A percentile compares a stretch with the other conserved stretches of the same genome.
Conservation (phyloP, 257 asterid species). For the Scutellaria baicalensis region DNA sequence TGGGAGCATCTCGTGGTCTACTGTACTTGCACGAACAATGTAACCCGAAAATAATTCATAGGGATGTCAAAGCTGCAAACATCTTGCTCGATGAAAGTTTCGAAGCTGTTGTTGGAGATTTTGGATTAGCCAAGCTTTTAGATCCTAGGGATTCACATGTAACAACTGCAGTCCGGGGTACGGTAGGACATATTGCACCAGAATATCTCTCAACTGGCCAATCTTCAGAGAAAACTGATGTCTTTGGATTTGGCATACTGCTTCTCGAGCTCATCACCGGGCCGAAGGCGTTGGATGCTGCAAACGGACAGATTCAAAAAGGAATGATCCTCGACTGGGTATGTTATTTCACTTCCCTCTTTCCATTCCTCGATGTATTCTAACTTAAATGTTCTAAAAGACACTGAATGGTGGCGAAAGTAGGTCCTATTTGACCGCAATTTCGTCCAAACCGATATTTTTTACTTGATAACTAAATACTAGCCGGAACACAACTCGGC, state of each 20-base stretch:
- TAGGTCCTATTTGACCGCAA: neutral
- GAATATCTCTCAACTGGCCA: conserved; percentile 95
- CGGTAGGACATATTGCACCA: conserved; percentile 90
- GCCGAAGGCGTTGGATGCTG: conserved; percentile 63
- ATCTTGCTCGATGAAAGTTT: conserved; percentile 79
- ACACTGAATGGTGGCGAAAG: neutral
- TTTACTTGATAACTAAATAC: no score
- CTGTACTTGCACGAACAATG: conserved; percentile 85
- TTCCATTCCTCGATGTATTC: neutral
- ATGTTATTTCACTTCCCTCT: conserved; percentile 1
- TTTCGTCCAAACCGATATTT: no score
- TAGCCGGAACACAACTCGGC: no score
- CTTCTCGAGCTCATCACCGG: conserved; percentile 85
- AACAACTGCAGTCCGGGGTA: conserved; percentile 95
- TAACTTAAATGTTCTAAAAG: neutral
- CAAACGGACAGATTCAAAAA: conserved; percentile 56
- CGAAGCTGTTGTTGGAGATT: conserved; percentile 95
- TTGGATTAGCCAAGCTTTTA: conserved; percentile 88
- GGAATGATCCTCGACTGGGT: conserved; percentile 94
- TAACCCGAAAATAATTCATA: conserved; percentile 79
- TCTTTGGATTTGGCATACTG: conserved; percentile 86
- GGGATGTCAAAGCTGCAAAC: conserved; percentile 96
- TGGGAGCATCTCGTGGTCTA: conserved; percentile 96
- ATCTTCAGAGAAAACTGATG: conserved; percentile 91
- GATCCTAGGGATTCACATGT: conserved; percentile 87